Evolutionary conservation across 2,329 filamentous ascomycete species (phyloP), one percentile per base, ranked within the genome.

Genomic region (Fusarium albidum): DNA sequence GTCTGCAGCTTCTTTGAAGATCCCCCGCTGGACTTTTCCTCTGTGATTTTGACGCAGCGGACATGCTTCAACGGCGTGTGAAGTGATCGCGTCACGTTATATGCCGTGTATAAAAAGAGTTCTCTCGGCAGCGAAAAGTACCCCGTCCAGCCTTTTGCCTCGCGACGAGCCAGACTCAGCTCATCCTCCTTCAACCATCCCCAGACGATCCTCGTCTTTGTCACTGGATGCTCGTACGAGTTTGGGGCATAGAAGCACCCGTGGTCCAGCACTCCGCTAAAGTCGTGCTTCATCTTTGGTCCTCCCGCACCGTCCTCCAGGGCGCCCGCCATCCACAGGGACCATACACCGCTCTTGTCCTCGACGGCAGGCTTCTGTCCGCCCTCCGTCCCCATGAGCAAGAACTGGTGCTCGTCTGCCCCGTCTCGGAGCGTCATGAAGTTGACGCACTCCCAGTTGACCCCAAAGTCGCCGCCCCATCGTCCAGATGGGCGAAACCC

Each of bases 111-210:
- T n/a, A 82, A 52, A n/a, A 67, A 67, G 1, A 81, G 52, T 15
- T 75, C 74, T 13, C 79, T 68, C 1, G 79, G 79, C 6, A 82
- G 54, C 2, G 79, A 79, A 9, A 82, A 67, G 49, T 76, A 63
- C 2, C 80, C 79, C 15, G 76, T 81, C 78, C 79, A 82, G 10
- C 76, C 77, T 58, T 82, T 78, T 1, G 68, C 62, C 49, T 77
- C 70, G 4, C 78, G 74, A 12, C 75, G 57, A 3, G 68, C 57
- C 49, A 79, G 69, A 1, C 77, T 72, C 4, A 82, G 57, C 44
- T 81, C 77, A 11, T 83, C 79, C 57, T 83, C 79, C 2, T 73
- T 76, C 29, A 83, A 69, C 80, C 80, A 82, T 4, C 79, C 79
- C 65, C 74, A 81, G 1, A 78, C 70, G 5, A 82, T 70, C 10